These are phyloP conservation scores for Flaveria brownii DNA, from an alignment of 129 eudicot genomes.

Conservation along the genomic window DNA sequence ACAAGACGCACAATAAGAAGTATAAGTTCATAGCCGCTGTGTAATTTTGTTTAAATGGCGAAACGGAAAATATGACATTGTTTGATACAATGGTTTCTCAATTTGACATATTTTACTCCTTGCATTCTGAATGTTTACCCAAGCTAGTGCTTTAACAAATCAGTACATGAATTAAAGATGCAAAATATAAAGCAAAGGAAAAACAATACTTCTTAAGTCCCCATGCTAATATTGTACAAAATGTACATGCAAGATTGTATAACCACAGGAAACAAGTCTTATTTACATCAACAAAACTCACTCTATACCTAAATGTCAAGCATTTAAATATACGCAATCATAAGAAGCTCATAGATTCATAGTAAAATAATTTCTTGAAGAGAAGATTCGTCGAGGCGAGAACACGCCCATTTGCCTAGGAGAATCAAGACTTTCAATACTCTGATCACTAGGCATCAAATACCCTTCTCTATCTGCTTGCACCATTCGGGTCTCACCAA, in stretches of 20 bases:
- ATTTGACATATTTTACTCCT: too few relatives aligned
- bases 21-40: too few relatives aligned
- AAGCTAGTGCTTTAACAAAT: too few relatives aligned
- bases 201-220: too few relatives aligned
- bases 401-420: slow-evolving; percentile 67
- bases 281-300: not conserved
- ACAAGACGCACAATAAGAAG: too few relatives aligned
- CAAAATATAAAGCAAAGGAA: too few relatives aligned
- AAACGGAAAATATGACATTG: too few relatives aligned
- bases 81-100: too few relatives aligned
- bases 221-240: slow-evolving; percentile 2
- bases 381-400: slow-evolving; percentile 66
- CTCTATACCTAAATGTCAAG: not conserved
- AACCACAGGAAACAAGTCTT: slow-evolving; percentile 4
- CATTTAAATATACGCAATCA: not conserved
- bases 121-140: too few relatives aligned
- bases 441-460: slow-evolving; percentile 26
- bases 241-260: slow-evolving; percentile 22
- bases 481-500: slow-evolving; percentile 23
- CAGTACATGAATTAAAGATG: too few relatives aligned
- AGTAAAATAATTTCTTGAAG: slow-evolving; percentile 57
- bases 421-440: slow-evolving; percentile 61
- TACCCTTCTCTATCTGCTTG: slow-evolving; percentile 45
- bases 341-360: slow-evolving; percentile 18
- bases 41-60: too few relatives aligned